Base-by-base conservation (phyloP, 2,329 filamentous ascomycete genomes). In the Mollisia scopiformis region DNA sequence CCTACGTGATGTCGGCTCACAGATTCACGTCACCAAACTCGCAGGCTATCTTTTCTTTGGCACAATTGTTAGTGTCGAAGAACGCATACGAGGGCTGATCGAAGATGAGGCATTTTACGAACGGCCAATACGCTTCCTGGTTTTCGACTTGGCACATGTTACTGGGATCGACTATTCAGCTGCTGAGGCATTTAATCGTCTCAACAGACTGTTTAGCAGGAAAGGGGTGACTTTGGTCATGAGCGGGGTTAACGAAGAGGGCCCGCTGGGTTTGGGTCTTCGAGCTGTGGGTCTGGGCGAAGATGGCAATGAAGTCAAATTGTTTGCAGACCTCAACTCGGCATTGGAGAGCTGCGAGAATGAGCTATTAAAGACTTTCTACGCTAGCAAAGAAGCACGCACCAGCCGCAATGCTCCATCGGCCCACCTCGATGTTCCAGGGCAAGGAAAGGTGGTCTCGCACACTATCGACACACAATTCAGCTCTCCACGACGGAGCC, bases 31-130 rank as follows among this genome's bases (percentile, higher is more conserved):
- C 53, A 90, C 96, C 71, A 98, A 98, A 75, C 83, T 99, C 16
- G 89, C 91, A 0, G 94, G 95, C 0, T 98, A 94, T 72, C 84
- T 99, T n/a, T 99, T 99, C 80, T 99, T 99, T 68, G 95, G 95
- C 16, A 98, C 93, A 2, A 97, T 99, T 66, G 94, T 97, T 56
- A 92, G 92, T 51, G 94, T 99, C 0, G 95, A 99, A 75, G 90
- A 92, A 64, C 90, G 90, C 65, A 93, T 98, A 63, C 86, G 93
- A 23, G 86, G 83, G 3, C 79, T 98, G 31, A 88, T 98, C 50
- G 88, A 93, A 28, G 92, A 96, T 30, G 88, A 94, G 63, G 84
- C 88, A 2, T 98, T 97, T 72, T 80, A 81, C 27, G 80, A 86
- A 66, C 84, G 88, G 55, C 93, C 94, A 0, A 95, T 98, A 72